Percentiles rank a stretch among this genome's conserved stretches.
phyloP scores from a whole-genome alignment of 331 rosid species.

The Cucumis variabilis region DNA sequence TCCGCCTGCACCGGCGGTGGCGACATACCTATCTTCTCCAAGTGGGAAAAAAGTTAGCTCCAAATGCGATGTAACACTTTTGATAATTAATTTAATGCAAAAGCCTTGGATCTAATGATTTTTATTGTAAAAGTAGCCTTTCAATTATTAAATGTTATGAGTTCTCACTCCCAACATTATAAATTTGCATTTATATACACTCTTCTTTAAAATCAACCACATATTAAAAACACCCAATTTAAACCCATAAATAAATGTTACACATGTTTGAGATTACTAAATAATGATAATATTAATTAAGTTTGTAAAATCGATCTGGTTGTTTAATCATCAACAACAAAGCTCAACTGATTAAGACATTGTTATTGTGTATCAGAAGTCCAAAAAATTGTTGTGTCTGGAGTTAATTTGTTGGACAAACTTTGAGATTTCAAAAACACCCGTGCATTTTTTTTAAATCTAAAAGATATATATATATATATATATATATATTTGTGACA shows the following conservation, averaged over 20 bases:
- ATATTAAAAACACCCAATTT: neutral
- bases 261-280: neutral
- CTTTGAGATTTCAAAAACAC: no score
- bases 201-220: neutral
- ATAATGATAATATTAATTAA: no score
- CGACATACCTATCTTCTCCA: neutral
- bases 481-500: no score
- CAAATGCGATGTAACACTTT: neutral
- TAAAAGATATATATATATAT: no score
- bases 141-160: neutral
- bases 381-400: no score
- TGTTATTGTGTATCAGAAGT: no score
- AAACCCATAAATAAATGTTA: neutral
- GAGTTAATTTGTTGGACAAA: no score
- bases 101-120: constrained; percentile 20
- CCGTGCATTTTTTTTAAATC: no score
- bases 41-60: neutral
- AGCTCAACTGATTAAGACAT: no score
- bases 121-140: neutral
- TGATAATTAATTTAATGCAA: neutral
- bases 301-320: neutral
- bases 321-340: no score
- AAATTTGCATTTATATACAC: neutral
- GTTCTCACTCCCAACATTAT: neutral
- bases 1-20: neutral